Evolutionary conservation across 1,139 yeast genomes (phyloP), one percentile per base, ranked within the genome.

Genomic region (Waltiozyma sp.): DNA sequence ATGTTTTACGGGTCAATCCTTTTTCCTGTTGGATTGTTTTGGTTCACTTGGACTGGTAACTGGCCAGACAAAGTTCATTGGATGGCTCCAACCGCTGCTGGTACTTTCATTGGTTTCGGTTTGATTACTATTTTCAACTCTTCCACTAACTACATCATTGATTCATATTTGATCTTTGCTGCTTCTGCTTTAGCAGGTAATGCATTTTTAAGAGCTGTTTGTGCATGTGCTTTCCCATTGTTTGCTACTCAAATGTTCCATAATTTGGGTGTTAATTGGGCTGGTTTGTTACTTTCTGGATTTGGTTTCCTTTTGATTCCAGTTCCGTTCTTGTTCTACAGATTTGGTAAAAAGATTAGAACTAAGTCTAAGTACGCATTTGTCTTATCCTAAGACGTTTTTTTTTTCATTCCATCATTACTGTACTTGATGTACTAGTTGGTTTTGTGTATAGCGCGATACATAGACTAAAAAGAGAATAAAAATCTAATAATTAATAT

Each of bases 131-230:
- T 87, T 49, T 86, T 87, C 70, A 69, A 83, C 52, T 81, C 95
- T 14, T 75, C 87, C 46, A 65, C 87, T 56, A 84, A 80, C 59
- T 87, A 87, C 60, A 73, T 87, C 54, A 80, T 87, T 55, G 96
- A 88, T 60, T 69, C 84, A 36, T 88, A 87, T 58, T 68, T 85
- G 49, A 60, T 78, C 46, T 78, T 80, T 56, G 94, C 96, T 4
- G 95, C 95, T 6, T 82, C 94, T 23, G 96, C 96, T 1, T 69
- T 88, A 52, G 95, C 96, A 5, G 96, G 83, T 14, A 86, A 86
- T 59, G 79, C 95, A 0, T 78, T 88, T 55, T 60, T 81, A 50
- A 74, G 88, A 69, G 77, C 86, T 2, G 57, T 68, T 0, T 73
- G 76, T 54, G 88, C 82, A 47, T 84, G 81, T 37, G 73, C 72